Evolutionary conservation across 331 rosid genomes (phyloP).

Genomic region (Telfairia occidentalis): DNA sequence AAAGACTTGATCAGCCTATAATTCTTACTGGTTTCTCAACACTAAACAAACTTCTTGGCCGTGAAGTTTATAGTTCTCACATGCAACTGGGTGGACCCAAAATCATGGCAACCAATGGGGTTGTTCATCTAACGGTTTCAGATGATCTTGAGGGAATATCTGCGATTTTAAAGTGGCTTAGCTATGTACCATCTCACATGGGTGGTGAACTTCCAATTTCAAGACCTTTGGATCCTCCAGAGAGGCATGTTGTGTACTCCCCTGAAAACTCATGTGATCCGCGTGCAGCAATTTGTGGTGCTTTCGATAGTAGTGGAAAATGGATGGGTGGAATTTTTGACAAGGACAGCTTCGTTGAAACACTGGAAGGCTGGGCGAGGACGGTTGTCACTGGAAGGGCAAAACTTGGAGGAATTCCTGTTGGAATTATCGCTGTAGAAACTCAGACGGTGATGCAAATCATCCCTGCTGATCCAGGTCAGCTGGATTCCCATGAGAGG

Average conservation of each 20-base stretch:
- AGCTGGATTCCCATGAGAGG: conserved; percentile 94
- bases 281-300: conserved; percentile 83
- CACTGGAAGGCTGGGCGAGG: conserved; percentile 98
- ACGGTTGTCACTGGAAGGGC: conserved; percentile 99
- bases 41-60: conserved; percentile 90
- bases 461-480: conserved; percentile 99
- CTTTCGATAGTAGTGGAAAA: conserved; percentile 47
- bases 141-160: conserved; percentile 97
- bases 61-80: conserved; percentile 99
- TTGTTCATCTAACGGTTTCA: conserved; percentile 91
- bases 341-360: conserved; percentile 92
- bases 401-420: conserved; percentile 97
- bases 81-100: conserved; percentile 99
- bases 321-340: conserved; percentile 98
- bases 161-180: conserved; percentile 92
- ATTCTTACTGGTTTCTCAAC: conserved; percentile 97
- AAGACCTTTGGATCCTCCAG: conserved; percentile 78
- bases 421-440: conserved; percentile 93
- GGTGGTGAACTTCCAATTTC: conserved; percentile 92
- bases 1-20: conserved; percentile 98
- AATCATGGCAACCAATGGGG: conserved; percentile 99
- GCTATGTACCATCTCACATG: conserved; percentile 73
- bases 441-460: conserved; percentile 98
- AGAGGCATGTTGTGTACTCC: conserved; percentile 67
- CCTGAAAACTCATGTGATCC: conserved; percentile 98